Conservation (phyloP, 2,329 filamentous ascomycete genomes). For the Myriangium duriaei region DNA sequence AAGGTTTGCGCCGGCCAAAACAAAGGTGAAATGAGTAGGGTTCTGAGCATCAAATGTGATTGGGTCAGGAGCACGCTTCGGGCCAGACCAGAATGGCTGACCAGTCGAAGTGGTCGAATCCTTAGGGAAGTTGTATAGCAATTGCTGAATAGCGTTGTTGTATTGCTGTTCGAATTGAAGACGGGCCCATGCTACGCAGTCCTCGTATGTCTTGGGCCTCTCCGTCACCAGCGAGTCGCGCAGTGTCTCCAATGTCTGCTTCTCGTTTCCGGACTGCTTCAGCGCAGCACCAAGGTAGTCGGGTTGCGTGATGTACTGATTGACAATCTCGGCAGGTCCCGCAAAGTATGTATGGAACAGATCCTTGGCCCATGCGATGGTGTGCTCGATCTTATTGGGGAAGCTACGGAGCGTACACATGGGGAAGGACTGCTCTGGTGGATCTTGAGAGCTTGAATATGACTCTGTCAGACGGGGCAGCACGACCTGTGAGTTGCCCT, state of each 20-base stretch:
- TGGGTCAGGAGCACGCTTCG: conserved; percentile 87
- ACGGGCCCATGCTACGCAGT: conserved; percentile 93
- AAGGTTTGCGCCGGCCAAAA: conserved; percentile 78
- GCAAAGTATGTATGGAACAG: conserved; percentile 91
- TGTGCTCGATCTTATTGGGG: conserved; percentile 96
- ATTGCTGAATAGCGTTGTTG: conserved; percentile 89
- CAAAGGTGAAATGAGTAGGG: conserved; percentile 74
- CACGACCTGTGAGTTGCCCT: conserved; percentile 95
- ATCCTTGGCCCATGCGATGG: conserved; percentile 94
- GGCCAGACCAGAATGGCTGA: conserved; percentile 93
- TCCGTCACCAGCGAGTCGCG: conserved; percentile 84
- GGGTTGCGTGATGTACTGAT: conserved; percentile 74
- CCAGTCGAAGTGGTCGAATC: conserved; percentile 80
- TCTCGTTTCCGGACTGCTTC: conserved; percentile 90
- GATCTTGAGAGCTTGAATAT: conserved; percentile 93
- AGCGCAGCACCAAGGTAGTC: conserved; percentile 79
- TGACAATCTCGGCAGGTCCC: conserved; percentile 85
- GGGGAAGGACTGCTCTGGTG: conserved; percentile 95
- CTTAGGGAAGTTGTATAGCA: conserved; percentile 95
- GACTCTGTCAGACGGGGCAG: conserved; percentile 87
- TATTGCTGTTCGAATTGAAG: conserved; percentile 92
- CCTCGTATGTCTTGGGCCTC: conserved; percentile 83
- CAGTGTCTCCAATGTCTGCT: conserved; percentile 80
- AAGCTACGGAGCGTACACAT: conserved; percentile 98
- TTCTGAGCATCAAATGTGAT: conserved; percentile 80